These are phyloP conservation scores for Athelia sp. DNA, from an alignment of 1,284 basidiomycete species.

Conservation along the genomic window DNA sequence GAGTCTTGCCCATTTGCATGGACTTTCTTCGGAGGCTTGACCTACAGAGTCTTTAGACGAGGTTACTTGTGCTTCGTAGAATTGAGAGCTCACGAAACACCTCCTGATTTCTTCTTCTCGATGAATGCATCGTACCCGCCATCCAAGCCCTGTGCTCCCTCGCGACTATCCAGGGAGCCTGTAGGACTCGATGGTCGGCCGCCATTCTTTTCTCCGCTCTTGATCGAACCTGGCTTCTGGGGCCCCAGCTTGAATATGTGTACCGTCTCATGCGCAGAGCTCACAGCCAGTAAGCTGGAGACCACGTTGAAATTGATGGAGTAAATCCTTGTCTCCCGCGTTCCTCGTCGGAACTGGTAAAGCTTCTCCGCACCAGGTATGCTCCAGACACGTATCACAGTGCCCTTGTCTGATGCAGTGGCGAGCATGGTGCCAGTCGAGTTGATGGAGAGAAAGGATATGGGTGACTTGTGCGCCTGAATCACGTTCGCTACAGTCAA, in stretches of 20 bases:
- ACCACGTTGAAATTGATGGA: slow-evolving; percentile 91
- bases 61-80: slow-evolving; percentile 2
- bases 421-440: slow-evolving; percentile 87
- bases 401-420: slow-evolving; percentile 93
- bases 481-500: slow-evolving; percentile 93
- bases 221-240: slow-evolving; percentile 11
- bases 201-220: slow-evolving; percentile 10
- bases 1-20: slow-evolving; percentile 71
- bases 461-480: slow-evolving; percentile 94
- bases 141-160: slow-evolving; percentile 50
- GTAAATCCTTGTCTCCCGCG: slow-evolving; percentile 83
- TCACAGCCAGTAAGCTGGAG: slow-evolving; percentile 82
- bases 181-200: slow-evolving; percentile 46
- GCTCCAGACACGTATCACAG: slow-evolving; percentile 93
- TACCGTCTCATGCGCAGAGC: slow-evolving; percentile 92
- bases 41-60: slow-evolving; percentile 20
- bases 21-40: slow-evolving; percentile 68
- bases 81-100: slow-evolving; percentile 43
- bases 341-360: slow-evolving; percentile 92
- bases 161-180: slow-evolving; percentile 61
- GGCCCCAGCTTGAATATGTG: slow-evolving; percentile 89
- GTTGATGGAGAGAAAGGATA: slow-evolving; percentile 87
- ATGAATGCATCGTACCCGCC: slow-evolving; percentile 76
- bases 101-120: slow-evolving; percentile 52
- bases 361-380: slow-evolving; percentile 90